Base-by-base conservation (phyloP, 2,329 filamentous ascomycete genomes). In the Berkeleyomyces rouxiae region DNA sequence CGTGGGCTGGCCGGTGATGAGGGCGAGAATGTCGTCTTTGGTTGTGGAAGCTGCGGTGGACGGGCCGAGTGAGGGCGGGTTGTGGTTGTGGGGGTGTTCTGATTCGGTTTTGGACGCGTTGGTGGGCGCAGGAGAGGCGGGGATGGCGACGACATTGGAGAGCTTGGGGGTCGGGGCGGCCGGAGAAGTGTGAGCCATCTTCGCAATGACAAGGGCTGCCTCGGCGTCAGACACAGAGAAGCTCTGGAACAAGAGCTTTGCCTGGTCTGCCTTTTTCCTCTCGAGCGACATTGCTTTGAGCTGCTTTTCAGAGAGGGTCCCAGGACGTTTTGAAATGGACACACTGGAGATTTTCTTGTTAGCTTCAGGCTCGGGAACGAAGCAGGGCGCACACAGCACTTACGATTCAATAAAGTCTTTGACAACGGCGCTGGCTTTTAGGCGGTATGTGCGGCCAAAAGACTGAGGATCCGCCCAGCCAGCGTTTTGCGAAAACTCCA, bases 401-500 rank as follows among this genome's bases (percentile, higher is more conserved):
- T 31, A 61, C 59, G 39, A 36, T 36, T 81, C 76, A 58, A 95
- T 82, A 71, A 96, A 90, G 70, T 90, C 84, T 10, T 84, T 76
- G 68, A 86, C 80, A 67, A 90, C 77, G 43, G 84, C 83, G 68
- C 77, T 77, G 65, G 83, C 83, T 0, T 82, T 79, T 61, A 90
- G 73, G 65, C 81, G 81, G 71, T 85, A 85, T 31, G 82, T 75
- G 37, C 81, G 79, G n/a, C 86, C 86, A 69, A 82, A 85, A 13
- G 81, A 79, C 63, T 78, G 75, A 7, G 79, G 71, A 63, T 84
- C 80, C 61, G 78, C 79, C 75, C 85, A 84, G 40, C 77, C 78
- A 49, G 73, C 74, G 58, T 81, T 76, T 40, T 33, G 39, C 5
- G 59, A 64, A 49, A 49, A 23, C n/a, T 11, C 40, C 2, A 51